A percentile compares a stretch with the other conserved stretches of the same genome.
Evolutionary conservation across 257 asterid species (phyloP).

Genomic region (Oldenlandia corymbosa): DNA sequence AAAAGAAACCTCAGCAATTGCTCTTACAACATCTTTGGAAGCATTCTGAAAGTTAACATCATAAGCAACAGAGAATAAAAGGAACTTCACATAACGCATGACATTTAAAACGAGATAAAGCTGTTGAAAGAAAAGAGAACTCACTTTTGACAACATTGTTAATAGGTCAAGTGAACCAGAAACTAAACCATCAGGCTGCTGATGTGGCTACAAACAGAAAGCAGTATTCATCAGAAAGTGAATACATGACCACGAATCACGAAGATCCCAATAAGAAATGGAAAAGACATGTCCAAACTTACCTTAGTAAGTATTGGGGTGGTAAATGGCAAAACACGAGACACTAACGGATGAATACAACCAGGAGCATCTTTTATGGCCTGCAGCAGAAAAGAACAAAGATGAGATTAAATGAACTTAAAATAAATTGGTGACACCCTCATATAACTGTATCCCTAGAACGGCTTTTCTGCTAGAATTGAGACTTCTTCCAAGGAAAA

Average conservation of each 20-base stretch:
- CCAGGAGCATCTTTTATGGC: slow-evolving; percentile 92
- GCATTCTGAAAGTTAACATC: slow-evolving; percentile 49
- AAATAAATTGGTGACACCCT: background rate
- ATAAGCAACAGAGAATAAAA: background rate
- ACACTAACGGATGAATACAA: slow-evolving; percentile 77
- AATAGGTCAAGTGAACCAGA: slow-evolving; percentile 92
- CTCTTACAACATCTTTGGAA: slow-evolving; percentile 73
- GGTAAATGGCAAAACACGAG: slow-evolving; percentile 77
- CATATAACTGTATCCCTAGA: background rate
- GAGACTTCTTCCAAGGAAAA: background rate
- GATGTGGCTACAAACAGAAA: slow-evolving; percentile 69
- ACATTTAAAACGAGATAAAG: background rate
- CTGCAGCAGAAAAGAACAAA: slow-evolving; percentile 36
- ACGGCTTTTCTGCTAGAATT: background rate
- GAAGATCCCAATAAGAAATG: background rate
- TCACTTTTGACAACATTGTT: slow-evolving; percentile 80
- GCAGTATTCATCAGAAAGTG: slow-evolving; percentile 17
- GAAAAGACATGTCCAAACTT: slow-evolving; percentile 22
- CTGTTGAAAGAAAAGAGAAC: slow-evolving; percentile 17
- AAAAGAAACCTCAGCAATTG: slow-evolving; percentile 65
- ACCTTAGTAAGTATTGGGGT: slow-evolving; percentile 79
- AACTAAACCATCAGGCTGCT: slow-evolving; percentile 86
- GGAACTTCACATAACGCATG: background rate
- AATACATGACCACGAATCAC: background rate
- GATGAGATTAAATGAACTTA: background rate